Evolutionary conservation across 2,329 filamentous ascomycete species (phyloP).

Genomic region (Trichoderma arundinaceum): DNA sequence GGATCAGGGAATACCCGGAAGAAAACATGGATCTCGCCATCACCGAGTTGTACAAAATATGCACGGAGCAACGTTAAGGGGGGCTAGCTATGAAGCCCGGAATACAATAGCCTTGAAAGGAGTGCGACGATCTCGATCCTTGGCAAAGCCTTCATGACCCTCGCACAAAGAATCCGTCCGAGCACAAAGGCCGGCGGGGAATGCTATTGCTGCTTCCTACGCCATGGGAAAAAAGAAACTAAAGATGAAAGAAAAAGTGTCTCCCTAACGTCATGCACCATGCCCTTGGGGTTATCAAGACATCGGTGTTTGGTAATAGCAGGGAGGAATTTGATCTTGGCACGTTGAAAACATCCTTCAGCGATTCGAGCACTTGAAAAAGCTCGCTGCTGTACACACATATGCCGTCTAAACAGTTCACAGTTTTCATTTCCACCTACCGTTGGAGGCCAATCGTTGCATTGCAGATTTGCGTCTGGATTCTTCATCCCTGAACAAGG

Average conservation of each 20-base stretch:
- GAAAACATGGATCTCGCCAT: neutral
- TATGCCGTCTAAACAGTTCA: constrained; percentile 51
- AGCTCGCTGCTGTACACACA: constrained; percentile 65
- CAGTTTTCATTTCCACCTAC: constrained; percentile 3
- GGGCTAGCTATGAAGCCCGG: neutral
- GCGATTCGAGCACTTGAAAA: constrained; percentile 56
- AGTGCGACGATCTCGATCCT: constrained; percentile 15
- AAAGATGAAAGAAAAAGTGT: constrained; percentile 43
- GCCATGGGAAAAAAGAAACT: neutral
- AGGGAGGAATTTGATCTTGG: constrained; percentile 56
- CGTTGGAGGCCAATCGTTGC: constrained; percentile 2
- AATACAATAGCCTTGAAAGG: neutral
- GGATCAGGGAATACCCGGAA: neutral
- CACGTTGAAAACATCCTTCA: constrained; percentile 63
- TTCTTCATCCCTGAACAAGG: constrained; percentile 10
- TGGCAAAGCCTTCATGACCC: neutral
- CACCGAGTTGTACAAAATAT: constrained; percentile 4
- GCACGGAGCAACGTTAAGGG: neutral
- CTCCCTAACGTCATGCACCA: constrained; percentile 63
- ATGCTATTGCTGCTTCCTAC: neutral
- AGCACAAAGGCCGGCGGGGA: neutral
- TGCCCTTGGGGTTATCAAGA: constrained; percentile 47
- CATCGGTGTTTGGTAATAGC: constrained; percentile 65
- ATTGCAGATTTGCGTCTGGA: neutral
- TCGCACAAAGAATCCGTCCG: constrained; percentile 4